Evolutionary conservation across 768 basidiomycete genomes (phyloP).

Genomic region (Termitomyces sp.): DNA sequence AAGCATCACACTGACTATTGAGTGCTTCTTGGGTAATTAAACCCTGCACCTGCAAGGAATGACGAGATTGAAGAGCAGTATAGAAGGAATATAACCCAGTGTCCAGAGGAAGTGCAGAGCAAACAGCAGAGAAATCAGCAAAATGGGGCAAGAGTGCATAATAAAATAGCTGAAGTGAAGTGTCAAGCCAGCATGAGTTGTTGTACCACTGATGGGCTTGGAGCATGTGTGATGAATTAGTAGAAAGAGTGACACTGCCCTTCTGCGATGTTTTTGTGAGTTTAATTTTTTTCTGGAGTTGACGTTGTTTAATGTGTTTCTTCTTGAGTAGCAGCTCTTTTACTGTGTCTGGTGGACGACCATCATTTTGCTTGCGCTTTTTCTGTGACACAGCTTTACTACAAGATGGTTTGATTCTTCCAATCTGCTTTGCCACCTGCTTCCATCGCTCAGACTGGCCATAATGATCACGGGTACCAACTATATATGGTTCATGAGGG

Average conservation of each 20-base stretch:
- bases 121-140: neutral
- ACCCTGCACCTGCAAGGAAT: neutral
- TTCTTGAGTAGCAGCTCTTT: neutral
- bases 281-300: too few relatives aligned
- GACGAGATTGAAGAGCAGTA: neutral
- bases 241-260: too few relatives aligned
- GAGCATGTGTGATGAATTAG: too few relatives aligned
- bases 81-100: neutral
- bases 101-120: neutral
- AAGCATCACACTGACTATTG: neutral
- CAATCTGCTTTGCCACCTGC: constrained; percentile 6
- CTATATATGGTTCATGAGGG: too few relatives aligned
- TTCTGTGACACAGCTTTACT: constrained; percentile 4
- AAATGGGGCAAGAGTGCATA: neutral
- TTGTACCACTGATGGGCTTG: neutral
- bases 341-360: constrained; percentile 14
- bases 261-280: too few relatives aligned
- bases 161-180: constrained; percentile 8
- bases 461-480: constrained; percentile 11
- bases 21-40: neutral
- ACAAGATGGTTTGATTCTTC: constrained; percentile 23
- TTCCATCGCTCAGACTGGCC: constrained; percentile 30
- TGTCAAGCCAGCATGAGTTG: constrained; percentile 4
- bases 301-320: too few relatives aligned
- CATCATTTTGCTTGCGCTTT: constrained; percentile 25